Evolutionary conservation across 176 grass and related monocot genomes (phyloP).

Genomic region (Oryza rufipogon): DNA sequence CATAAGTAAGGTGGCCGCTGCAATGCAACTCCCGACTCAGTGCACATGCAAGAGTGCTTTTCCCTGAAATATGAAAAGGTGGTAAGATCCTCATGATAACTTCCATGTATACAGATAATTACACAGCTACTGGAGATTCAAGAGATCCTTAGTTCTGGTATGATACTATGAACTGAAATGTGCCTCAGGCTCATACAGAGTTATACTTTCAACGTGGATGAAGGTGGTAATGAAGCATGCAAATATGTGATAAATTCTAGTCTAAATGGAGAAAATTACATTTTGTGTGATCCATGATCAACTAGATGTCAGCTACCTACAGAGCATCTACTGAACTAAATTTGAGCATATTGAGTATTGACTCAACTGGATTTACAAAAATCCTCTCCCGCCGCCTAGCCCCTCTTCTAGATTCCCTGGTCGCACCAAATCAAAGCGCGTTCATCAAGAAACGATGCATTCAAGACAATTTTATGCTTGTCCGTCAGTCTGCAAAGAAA

Average conservation of each 20-base stretch:
- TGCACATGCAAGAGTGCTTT: conserved; percentile 90
- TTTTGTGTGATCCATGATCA: conserved; percentile 2
- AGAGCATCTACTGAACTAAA: conserved; percentile 6
- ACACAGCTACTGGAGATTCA: conserved; percentile 31
- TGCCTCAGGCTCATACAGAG: too few species aligned
- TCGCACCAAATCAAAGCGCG: too few species aligned
- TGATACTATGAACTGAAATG: conserved; percentile 30
- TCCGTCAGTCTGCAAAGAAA: too few species aligned
- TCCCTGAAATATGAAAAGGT: conserved; percentile 67
- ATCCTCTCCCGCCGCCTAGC: too few species aligned
- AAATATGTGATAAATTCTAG: conserved; percentile 6
- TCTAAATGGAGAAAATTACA: not conserved
- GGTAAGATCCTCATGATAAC: conserved; percentile 34
- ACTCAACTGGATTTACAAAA: too few species aligned
- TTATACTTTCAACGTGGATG: not conserved
- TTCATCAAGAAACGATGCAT: too few species aligned
- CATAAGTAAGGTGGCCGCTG: conserved; percentile 70
- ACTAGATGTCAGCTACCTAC: conserved; percentile 19
- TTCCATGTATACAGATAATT: conserved; percentile 24
- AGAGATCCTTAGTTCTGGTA: conserved; percentile 8
- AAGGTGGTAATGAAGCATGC: conserved; percentile 11
- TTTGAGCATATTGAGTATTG: conserved; percentile 15
- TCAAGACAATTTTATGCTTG: too few species aligned
- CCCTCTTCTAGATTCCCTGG: too few species aligned
- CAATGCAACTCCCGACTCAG: conserved; percentile 70